Base-by-base conservation (phyloP, 2,329 filamentous ascomycete genomes). In the Drechslera avenae region DNA sequence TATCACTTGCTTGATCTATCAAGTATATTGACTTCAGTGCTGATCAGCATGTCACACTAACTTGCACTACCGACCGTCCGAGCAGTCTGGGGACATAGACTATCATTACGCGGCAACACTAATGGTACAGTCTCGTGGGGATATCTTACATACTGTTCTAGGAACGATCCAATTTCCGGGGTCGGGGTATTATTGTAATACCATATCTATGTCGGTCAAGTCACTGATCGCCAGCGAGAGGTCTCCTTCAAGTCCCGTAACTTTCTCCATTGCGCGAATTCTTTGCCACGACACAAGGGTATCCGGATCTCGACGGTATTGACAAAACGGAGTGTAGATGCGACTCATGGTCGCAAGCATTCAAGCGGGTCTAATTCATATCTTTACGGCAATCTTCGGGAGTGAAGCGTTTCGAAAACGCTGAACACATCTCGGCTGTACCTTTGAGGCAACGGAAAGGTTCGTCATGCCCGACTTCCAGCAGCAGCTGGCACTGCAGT, bases 401-500 rank as follows among this genome's bases (percentile, higher is more conserved):
- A 28, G 12, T 13, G n/a, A 23, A 36, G 17, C n/a, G n/a, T 23
- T 8, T 34, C 8, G 18, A 12, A 17, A 13, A 33, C 33, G 5
- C 21, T 5, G 3, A 5, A 1, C 21, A n/a, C 4, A 28, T 26
- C 3, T 12, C 28, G 33, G 26, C 16, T 34, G 18, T n/a, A 30
- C 4, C 39, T 9, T 16, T 9, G 8, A 3, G 13, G 13, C 18
- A 26, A 19, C 14, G 14, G 18, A 21, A 28, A 30, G 9, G 13
- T 14, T 18, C 35, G 14, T 17, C 19, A 32, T 50, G 36, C 23
- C 30, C 8, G 54, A 54, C 8, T 67, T 69, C 17, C 55, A 59
- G 43, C 43, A 30, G 16, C 28, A 63, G 28, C 19, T 70, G 33
- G 55, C 54, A 6, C 50, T 36, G 16, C 54, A 69, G 19, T 68